A percentile compares a stretch with the other conserved stretches of the same genome.
phyloP scores from a whole-genome alignment of 164 flowering plant genomes.

The Taxillus chinensis region DNA sequence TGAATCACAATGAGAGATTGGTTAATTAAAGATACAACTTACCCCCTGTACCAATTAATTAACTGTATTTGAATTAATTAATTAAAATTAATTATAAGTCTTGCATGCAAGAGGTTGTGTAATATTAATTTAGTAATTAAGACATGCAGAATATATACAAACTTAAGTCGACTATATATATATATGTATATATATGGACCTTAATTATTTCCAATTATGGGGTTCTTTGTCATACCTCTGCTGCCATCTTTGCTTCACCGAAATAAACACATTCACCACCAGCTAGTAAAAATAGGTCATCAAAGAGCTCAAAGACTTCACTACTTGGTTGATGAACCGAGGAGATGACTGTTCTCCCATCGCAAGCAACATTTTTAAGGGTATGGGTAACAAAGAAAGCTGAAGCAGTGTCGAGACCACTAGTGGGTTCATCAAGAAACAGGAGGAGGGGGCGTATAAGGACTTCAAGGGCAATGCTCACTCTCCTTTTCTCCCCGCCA shows the following conservation, averaged over 20 bases:
- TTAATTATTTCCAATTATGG: too few relatives aligned
- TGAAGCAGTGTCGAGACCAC: conserved; percentile 72
- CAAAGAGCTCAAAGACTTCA: conserved; percentile 68
- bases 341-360: conserved; percentile 55
- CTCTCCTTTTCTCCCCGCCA: conserved; percentile 73
- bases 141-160: too few relatives aligned
- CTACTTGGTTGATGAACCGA: conserved; percentile 87
- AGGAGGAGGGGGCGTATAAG: conserved; percentile 48
- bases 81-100: too few relatives aligned
- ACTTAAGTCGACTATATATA: too few relatives aligned
- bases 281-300: conserved; percentile 59
- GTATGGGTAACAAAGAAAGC: conserved; percentile 64
- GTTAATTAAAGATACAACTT: too few relatives aligned
- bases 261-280: conserved; percentile 62
- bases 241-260: conserved; percentile 57
- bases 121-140: too few relatives aligned
- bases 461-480: conserved; percentile 62
- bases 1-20: too few relatives aligned
- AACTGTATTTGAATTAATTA: too few relatives aligned
- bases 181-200: too few relatives aligned
- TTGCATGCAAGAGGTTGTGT: too few relatives aligned
- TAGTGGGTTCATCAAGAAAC: conserved; percentile 76
- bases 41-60: too few relatives aligned
- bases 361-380: conserved; percentile 40
- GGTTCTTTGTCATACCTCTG: conserved; percentile 29